Evolutionary conservation across 257 asterid genomes (phyloP).

Genomic region (Catharanthus roseus): DNA sequence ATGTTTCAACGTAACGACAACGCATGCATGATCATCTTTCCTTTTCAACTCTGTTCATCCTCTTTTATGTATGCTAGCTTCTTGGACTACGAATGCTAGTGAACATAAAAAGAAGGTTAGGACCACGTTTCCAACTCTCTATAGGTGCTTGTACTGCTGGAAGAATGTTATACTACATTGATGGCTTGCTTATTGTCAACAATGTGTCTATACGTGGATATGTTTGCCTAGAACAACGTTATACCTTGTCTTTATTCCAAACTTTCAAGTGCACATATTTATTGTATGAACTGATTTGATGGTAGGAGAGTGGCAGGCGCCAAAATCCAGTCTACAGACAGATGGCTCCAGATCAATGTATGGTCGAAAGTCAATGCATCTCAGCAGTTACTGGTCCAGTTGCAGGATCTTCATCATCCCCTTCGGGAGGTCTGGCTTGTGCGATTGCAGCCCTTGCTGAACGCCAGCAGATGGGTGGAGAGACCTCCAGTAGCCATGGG

Average conservation of each 20-base stretch:
- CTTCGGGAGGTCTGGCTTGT: constrained; percentile 86
- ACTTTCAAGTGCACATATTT: neutral
- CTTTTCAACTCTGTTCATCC: neutral
- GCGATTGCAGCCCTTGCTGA: constrained; percentile 96
- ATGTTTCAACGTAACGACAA: neutral
- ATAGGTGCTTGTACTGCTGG: no score
- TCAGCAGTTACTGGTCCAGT: constrained; percentile 21
- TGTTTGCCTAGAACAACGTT: neutral
- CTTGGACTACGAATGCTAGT: neutral
- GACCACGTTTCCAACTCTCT: neutral
- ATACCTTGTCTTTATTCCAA: neutral
- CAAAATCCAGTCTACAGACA: constrained; percentile 37
- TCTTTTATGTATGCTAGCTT: neutral
- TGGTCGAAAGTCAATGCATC: constrained; percentile 36
- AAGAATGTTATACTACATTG: no score
- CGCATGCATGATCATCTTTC: neutral
- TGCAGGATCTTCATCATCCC: constrained; percentile 64
- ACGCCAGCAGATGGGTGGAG: constrained; percentile 63
- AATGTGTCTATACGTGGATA: neutral
- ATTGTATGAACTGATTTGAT: neutral
- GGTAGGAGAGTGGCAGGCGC: constrained; percentile 62
- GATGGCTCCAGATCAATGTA: constrained; percentile 42
- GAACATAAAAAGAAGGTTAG: neutral
- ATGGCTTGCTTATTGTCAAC: neutral
- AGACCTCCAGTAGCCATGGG: constrained; percentile 41